Percentiles rank a stretch among this genome's conserved stretches.
phyloP scores from a whole-genome alignment of 176 grass and related monocot genomes.

The Oryza longistaminata region DNA sequence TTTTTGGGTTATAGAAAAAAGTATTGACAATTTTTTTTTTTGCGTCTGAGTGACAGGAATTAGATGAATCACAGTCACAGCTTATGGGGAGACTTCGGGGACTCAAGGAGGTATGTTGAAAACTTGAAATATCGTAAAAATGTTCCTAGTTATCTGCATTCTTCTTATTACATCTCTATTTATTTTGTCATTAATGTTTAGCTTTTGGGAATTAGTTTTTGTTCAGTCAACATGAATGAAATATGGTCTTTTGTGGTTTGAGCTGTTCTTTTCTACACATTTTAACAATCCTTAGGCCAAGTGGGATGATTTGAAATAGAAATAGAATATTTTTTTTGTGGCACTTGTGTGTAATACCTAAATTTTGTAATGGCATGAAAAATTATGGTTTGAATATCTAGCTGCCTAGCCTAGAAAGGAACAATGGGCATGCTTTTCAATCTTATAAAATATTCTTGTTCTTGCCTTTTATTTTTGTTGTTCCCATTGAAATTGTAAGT shows the following conservation, averaged over 20 bases:
- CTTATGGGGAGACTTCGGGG: conserved; percentile 75
- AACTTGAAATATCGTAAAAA: background rate
- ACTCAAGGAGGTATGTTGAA: conserved; percentile 69
- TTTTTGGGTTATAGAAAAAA: background rate
- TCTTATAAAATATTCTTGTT: background rate
- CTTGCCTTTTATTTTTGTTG: background rate
- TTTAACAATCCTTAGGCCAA: background rate
- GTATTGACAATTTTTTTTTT: background rate
- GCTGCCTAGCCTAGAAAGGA: background rate
- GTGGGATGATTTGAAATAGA: background rate
- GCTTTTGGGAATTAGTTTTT: background rate
- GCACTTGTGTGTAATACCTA: background rate
- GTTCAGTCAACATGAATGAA: background rate
- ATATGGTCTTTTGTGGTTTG: background rate
- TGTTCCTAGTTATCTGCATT: background rate
- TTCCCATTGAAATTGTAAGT: background rate
- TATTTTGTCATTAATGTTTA: background rate
- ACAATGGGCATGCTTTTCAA: background rate
- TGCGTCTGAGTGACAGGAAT: conserved; percentile 45
- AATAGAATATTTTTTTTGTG: background rate
- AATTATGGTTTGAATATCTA: background rate
- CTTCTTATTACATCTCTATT: conserved; percentile 1
- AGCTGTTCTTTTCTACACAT: conserved; percentile 4
- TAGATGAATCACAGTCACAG: conserved; percentile 81
- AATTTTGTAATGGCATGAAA: conserved; percentile 8